Evolutionary conservation across 2,329 filamentous ascomycete species (phyloP), one percentile per base, ranked within the genome.

Genomic region (Thermothelomyces thermophilus): DNA sequence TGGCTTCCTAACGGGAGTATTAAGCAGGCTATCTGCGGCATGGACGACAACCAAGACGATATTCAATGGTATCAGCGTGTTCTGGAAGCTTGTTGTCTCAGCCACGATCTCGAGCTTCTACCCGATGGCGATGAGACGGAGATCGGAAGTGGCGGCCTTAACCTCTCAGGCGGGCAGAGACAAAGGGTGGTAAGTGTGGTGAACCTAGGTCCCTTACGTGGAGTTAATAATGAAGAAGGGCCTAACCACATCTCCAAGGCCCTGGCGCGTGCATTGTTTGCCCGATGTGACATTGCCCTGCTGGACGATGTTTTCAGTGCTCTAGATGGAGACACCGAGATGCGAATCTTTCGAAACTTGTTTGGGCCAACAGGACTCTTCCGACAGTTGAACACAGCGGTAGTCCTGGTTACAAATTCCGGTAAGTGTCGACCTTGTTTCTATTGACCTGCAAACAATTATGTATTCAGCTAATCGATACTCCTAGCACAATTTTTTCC

Each of bases 261-360:
- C 1, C 63, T 71, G 10, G 68, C 69, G 0, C 62, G 68, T 24
- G 65, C 66, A 1, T 35, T 70, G 1, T 70, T 63, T 50, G 54
- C 64, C 2, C 54, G 57, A 8, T 58, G 56, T 14, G 53, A 63
- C 2, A 60, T 65, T 2, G 48, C 62, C 2, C 33, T 71, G 1
- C 51, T 70, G 0, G 69, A 70, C 24, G 68, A 70, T 42, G 61
- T 56, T 2, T 66, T 70, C 41, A 69, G 64, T 40, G 66, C 60
- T 1, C 52, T 70, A 0, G 68, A 70, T 36, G 62, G 60, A 1
- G 58, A 63, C 14, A 71, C 68, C 0, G 63, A 67, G 22, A 46
- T 46, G 8, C 31, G 53, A 1, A 56, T 68, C 5, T 54, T 69
- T 33, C 26, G 55, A 1, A 65, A 65, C 34, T 40, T 70, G 0